A percentile compares a stretch with the other conserved stretches of the same genome.
phyloP scores from a whole-genome alignment of 805 yeast genomes.

The Zygotorulaspora chibaensis region DNA sequence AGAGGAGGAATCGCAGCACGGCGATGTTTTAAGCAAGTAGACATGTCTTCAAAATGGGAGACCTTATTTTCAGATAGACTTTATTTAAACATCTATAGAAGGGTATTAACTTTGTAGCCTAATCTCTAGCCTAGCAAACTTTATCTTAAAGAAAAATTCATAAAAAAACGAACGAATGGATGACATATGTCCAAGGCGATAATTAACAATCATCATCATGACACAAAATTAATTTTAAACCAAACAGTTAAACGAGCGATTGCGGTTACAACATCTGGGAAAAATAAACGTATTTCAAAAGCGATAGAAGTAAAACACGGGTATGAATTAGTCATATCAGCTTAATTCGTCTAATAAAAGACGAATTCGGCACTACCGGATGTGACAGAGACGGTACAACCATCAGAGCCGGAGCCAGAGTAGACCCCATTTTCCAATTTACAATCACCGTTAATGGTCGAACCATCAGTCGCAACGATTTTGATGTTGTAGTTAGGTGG shows the following conservation, averaged over 20 bases:
- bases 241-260: not conserved
- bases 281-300: not conserved
- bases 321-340: not conserved
- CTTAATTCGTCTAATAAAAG: constrained; percentile 42
- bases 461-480: constrained; percentile 69
- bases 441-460: constrained; percentile 70
- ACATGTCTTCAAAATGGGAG: constrained; percentile 5
- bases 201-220: constrained; percentile 1
- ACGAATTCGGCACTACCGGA: constrained; percentile 82
- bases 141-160: not conserved
- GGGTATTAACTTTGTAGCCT: constrained; percentile 3
- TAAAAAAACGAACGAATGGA: constrained; percentile 9
- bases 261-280: not conserved
- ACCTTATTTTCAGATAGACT: not conserved
- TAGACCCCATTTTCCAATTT: constrained; percentile 69
- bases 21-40: constrained; percentile 10
- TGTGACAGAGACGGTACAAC: constrained; percentile 91
- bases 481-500: constrained; percentile 70
- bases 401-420: constrained; percentile 56
- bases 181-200: not conserved
- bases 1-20: constrained; percentile 46
- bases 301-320: not conserved
- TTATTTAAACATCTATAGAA: constrained; percentile 10
- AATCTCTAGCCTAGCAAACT: not conserved
- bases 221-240: not conserved